A percentile compares a stretch with the other conserved stretches of the same genome.
These are phyloP conservation scores for Ganoderma leucocontextum DNA, from an alignment of 1,284 basidiomycete genomes.

Conservation along the genomic window DNA sequence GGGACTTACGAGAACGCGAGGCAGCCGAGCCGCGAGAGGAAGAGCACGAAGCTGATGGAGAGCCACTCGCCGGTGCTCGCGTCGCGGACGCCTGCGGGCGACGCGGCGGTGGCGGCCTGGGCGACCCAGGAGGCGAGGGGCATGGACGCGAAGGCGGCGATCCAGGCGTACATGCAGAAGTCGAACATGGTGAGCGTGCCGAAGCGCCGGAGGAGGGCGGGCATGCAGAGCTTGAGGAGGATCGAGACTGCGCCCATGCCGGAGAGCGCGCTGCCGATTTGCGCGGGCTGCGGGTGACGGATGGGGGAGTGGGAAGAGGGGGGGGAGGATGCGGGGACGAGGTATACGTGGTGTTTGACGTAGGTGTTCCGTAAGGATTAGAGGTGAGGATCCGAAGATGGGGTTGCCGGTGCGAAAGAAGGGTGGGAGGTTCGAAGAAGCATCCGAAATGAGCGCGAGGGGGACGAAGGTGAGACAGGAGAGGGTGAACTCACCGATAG, in stretches of 20 bases:
- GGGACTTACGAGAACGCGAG: slow-evolving; percentile 49
- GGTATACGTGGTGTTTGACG: background rate
- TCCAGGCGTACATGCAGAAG: slow-evolving; percentile 46
- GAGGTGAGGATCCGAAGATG: background rate
- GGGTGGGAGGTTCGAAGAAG: background rate
- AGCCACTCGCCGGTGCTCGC: slow-evolving; percentile 43
- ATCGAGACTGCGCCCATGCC: slow-evolving; percentile 48
- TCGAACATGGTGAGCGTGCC: slow-evolving; percentile 44
- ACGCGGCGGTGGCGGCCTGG: slow-evolving; percentile 12
- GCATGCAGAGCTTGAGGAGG: slow-evolving; percentile 48
- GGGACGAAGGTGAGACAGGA: background rate
- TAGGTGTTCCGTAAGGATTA: background rate
- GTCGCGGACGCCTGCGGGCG: slow-evolving; percentile 16
- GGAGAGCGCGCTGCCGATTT: slow-evolving; percentile 70
- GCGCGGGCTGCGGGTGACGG: slow-evolving; percentile 51
- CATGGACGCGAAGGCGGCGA: slow-evolving; percentile 45
- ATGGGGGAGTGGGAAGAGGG: background rate
- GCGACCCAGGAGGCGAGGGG: slow-evolving; percentile 44
- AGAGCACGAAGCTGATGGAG: slow-evolving; percentile 44
- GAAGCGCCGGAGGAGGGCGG: slow-evolving; percentile 44
- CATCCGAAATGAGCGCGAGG: background rate
- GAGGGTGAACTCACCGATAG: slow-evolving; percentile 55
- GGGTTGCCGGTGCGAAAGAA: background rate
- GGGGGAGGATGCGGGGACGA: background rate
- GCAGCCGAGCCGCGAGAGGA: slow-evolving; percentile 44